Conservation (phyloP, 208 protist genomes). For the Acanthamoeba triangularis region DNA sequence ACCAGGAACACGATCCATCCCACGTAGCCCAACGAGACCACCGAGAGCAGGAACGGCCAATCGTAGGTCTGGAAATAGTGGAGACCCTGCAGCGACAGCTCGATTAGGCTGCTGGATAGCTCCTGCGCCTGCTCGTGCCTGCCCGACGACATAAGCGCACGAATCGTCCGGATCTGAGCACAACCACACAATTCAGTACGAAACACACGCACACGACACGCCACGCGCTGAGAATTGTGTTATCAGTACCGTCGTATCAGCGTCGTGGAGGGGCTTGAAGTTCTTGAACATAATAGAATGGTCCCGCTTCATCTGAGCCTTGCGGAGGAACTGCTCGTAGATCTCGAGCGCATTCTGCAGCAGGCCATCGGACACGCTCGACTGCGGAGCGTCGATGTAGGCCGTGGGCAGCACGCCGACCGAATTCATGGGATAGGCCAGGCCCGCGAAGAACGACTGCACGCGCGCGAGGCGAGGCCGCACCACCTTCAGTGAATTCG, state of each 20-base stretch:
- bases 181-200: background rate
- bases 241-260: background rate
- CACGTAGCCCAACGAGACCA: constrained; percentile 84
- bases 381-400: constrained; percentile 42
- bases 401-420: constrained; percentile 85
- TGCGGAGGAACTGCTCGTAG: constrained; percentile 79
- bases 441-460: constrained; percentile 78
- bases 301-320: constrained; percentile 51
- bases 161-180: constrained; percentile 36
- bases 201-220: background rate
- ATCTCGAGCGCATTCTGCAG: constrained; percentile 86
- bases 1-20: constrained; percentile 85
- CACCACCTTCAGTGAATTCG: background rate
- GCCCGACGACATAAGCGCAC: background rate
- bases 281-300: constrained; percentile 77
- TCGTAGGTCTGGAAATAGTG: constrained; percentile 90
- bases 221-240: background rate
- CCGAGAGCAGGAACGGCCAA: constrained; percentile 83
- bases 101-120: constrained; percentile 71
- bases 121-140: constrained; percentile 81
- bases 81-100: constrained; percentile 78
- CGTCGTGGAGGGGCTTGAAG: constrained; percentile 60
- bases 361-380: constrained; percentile 42
- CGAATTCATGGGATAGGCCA: constrained; percentile 86
- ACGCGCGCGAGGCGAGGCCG: too few relatives aligned